Conservation (phyloP, 2,329 filamentous ascomycete species). For the Tolypocladium nubicola region DNA sequence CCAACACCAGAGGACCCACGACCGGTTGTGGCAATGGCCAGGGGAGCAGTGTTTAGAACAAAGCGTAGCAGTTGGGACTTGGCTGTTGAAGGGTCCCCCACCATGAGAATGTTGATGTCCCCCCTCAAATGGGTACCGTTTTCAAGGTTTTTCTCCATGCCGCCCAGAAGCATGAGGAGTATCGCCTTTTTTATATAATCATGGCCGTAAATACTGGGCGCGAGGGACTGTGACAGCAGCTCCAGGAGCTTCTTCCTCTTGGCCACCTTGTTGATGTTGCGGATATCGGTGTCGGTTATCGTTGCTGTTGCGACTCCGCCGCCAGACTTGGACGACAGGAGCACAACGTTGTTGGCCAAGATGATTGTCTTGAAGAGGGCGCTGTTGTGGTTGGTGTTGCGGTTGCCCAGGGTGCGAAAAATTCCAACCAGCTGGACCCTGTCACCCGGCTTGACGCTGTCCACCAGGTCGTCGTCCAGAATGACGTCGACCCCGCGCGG, state of each 20-base stretch:
- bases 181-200: conserved; percentile 98
- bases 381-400: conserved; percentile 82
- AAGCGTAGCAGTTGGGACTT: conserved; percentile 98
- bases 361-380: conserved; percentile 92
- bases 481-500: conserved; percentile 94
- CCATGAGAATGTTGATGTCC: conserved; percentile 99
- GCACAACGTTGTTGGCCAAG: conserved; percentile 87
- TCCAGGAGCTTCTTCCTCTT: conserved; percentile 94
- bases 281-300: conserved; percentile 93
- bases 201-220: conserved; percentile 93
- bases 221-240: conserved; percentile 83
- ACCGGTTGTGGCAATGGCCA: conserved; percentile 95
- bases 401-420: conserved; percentile 86
- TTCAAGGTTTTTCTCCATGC: conserved; percentile 96
- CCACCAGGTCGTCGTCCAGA: conserved; percentile 91
- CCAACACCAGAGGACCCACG: conserved; percentile 94
- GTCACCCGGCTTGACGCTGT: conserved; percentile 90
- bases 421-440: conserved; percentile 95
- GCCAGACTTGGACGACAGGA: conserved; percentile 91
- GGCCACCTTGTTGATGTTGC: conserved; percentile 95
- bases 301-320: conserved; percentile 84
- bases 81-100: conserved; percentile 94
- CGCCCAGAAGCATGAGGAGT: conserved; percentile 84
- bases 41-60: conserved; percentile 89
- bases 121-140: conserved; percentile 96